Base-by-base conservation (phyloP, 305 asterid genomes). In the Euphrasia arctica region DNA sequence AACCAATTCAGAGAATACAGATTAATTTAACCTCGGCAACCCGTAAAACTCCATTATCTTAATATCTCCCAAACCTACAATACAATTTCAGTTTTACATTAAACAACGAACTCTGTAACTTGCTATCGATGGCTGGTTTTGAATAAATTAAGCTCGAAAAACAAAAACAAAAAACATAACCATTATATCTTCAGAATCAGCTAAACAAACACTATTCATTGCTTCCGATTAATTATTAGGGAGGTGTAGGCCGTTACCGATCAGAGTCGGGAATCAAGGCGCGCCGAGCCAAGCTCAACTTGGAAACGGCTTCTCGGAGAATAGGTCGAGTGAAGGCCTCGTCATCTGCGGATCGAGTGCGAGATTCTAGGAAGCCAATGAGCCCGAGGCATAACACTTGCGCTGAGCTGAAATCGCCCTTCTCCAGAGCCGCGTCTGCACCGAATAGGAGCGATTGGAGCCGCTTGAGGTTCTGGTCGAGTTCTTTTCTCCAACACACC, bases 301-400 rank as follows among this genome's bases (percentile, higher is more conserved):
- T 85, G 32, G 89, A 72, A 47, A 79, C 75, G 25, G 95, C 96
- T 71, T 87, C 95, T 5, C 88, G 87, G 64, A 88, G 95, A 66
- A 92, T 92, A 29, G 97, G 96, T 13, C 80, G 87, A 63, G 83
- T 79, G 74, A 80, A 89, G 18, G 88, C 88, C 67, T 83, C 88
- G 65, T 87, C 95, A 39, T 71, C 77, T 5, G 84, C 73, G 43
- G 90, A 82, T 5, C 50, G 74, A 14, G 93, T 80, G 64, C 60
- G 87, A 59, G 97, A 87, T 80, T 92, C 91, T 62, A 92, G 93
- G 83, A 92, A 92, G 59, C 97, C 98, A 74, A 87, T 60, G 67
- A 92, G 97, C 49, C 79, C 88, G 68, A 92, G 79, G 69, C 86
- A 77, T 48, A 82, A 80, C 68, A 81, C 88, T 66, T 82, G 88